A percentile compares a stretch with the other conserved stretches of the same genome.
Evolutionary conservation across 441 rosid species (phyloP).

Genomic region (Mallotus repandus): DNA sequence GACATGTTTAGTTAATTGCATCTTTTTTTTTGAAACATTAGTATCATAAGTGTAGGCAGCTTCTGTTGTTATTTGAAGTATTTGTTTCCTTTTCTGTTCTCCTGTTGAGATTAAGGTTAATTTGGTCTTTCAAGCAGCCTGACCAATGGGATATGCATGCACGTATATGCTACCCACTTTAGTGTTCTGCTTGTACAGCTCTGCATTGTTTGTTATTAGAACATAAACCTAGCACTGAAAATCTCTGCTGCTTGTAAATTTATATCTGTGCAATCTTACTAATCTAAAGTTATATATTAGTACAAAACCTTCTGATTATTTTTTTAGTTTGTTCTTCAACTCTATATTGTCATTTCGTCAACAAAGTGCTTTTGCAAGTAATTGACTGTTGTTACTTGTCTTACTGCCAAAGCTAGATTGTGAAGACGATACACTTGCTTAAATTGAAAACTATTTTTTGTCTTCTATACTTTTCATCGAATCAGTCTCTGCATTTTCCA

Average conservation of each 20-base stretch:
- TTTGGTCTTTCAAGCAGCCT: constrained; percentile 2
- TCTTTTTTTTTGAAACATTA: not conserved
- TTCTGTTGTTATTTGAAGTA: not conserved
- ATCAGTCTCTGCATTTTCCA: not conserved
- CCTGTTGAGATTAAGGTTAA: not conserved
- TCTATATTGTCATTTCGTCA: not conserved
- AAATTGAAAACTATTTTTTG: not conserved
- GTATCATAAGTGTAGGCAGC: not conserved
- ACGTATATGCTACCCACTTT: not conserved
- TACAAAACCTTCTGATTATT: not conserved
- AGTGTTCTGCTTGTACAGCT: not conserved
- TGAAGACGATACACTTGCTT: not conserved
- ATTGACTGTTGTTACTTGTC: not conserved
- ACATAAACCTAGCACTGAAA: not conserved
- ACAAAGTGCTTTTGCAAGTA: constrained; percentile 8
- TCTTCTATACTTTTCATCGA: not conserved
- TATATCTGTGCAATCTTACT: not conserved
- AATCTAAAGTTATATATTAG: not conserved
- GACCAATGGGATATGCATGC: not conserved
- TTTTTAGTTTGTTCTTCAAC: not conserved
- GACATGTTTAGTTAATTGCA: not conserved
- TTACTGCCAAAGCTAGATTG: not conserved
- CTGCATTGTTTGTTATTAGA: not conserved
- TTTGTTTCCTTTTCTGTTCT: not conserved
- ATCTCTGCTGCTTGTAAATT: not conserved